Percentiles rank a stretch among this genome's conserved stretches.
Conservation (phyloP, 306 rosid species). For the Dalbergia cultrata region DNA sequence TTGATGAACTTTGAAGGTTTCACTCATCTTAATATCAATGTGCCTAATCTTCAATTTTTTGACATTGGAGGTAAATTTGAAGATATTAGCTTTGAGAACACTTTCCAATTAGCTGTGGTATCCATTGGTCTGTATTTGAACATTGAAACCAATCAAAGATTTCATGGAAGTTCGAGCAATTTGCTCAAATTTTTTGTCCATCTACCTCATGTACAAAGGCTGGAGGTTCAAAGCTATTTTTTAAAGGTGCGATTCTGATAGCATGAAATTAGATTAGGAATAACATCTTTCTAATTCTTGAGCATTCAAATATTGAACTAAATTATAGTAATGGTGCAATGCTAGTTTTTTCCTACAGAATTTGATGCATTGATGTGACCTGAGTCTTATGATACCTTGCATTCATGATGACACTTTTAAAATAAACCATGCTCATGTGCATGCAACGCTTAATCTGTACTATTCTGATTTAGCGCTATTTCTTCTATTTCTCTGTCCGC, state of each 20-base stretch:
- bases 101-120: slow-evolving; percentile 59
- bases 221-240: slow-evolving; percentile 65
- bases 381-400: background rate
- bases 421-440: slow-evolving; percentile 1
- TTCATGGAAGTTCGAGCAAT: slow-evolving; percentile 52
- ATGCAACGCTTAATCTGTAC: background rate
- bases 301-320: slow-evolving; percentile 21
- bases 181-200: slow-evolving; percentile 59
- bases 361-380: background rate
- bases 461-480: slow-evolving; percentile 35
- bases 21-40: slow-evolving; percentile 59
- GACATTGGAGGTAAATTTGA: slow-evolving; percentile 68
- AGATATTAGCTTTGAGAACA: slow-evolving; percentile 59
- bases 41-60: slow-evolving; percentile 64
- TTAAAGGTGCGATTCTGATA: slow-evolving; percentile 56
- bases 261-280: slow-evolving; percentile 17
- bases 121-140: slow-evolving; percentile 60
- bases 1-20: slow-evolving; percentile 72
- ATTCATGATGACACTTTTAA: background rate
- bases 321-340: background rate
- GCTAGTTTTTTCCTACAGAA: background rate
- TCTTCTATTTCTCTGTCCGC: slow-evolving; percentile 40
- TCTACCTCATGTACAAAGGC: slow-evolving; percentile 58
- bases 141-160: slow-evolving; percentile 41
- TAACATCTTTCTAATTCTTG: slow-evolving; percentile 24